Percentiles rank a stretch among this genome's conserved stretches.
phyloP scores from a whole-genome alignment of 306 rosid species.

The Cajanus cajan region DNA sequence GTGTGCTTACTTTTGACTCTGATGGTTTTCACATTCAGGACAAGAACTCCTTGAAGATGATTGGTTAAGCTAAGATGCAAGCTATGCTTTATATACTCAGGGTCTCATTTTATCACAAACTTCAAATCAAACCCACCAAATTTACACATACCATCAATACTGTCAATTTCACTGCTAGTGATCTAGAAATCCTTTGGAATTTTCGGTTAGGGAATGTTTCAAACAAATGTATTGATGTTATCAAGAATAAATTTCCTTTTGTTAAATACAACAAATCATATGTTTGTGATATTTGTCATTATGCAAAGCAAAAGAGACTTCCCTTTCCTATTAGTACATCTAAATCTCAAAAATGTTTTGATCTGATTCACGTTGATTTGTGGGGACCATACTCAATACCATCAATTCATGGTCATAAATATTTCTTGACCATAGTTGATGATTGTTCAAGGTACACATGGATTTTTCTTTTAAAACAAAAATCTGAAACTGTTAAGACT shows the following conservation, averaged over 20 bases:
- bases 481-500: too few species aligned
- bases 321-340: too few species aligned
- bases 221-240: not conserved
- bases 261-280: not conserved
- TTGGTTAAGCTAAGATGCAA: not conserved
- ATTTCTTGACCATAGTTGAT: too few species aligned
- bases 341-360: too few species aligned
- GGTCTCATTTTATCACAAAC: not conserved
- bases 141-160: not conserved
- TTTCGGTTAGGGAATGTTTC: not conserved
- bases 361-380: too few species aligned
- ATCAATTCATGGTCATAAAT: too few species aligned
- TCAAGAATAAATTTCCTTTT: not conserved
- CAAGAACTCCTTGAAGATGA: not conserved
- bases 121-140: not conserved
- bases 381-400: too few species aligned
- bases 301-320: too few species aligned
- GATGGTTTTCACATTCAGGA: not conserved
- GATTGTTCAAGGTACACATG: too few species aligned
- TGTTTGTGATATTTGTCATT: not conserved
- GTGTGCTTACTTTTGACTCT: not conserved
- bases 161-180: not conserved
- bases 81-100: not conserved
- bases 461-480: too few species aligned
- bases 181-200: not conserved